Evolutionary conservation across 1,139 yeast genomes (phyloP).

Genomic region (Blastobotrys aristatus): DNA sequence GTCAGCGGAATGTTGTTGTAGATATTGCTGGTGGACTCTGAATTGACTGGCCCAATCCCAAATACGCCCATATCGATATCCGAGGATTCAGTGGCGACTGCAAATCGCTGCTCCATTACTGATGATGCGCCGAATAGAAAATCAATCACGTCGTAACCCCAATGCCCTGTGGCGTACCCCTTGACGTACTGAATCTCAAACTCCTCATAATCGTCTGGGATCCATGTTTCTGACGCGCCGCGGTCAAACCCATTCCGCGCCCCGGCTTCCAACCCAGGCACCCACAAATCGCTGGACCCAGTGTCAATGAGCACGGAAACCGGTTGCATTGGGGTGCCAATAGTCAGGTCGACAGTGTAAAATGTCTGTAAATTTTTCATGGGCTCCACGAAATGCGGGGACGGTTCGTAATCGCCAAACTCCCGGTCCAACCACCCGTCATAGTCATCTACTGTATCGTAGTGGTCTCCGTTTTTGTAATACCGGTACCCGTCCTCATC

Average conservation of each 20-base stretch:
- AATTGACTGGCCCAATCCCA: slow-evolving; percentile 25
- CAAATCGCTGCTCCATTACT: slow-evolving; percentile 22
- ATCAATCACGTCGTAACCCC: slow-evolving; percentile 25
- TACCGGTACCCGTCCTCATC: background rate
- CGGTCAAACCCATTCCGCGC: slow-evolving; percentile 21
- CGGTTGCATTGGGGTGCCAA: slow-evolving; percentile 27
- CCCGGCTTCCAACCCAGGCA: slow-evolving; percentile 30
- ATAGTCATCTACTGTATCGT: too few species aligned
- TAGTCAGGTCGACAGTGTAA: slow-evolving; percentile 32
- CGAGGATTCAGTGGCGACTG: slow-evolving; percentile 25
- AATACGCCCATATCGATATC: slow-evolving; percentile 27
- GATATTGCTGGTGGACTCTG: slow-evolving; percentile 24
- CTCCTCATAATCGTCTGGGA: slow-evolving; percentile 13
- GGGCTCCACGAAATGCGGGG: slow-evolving; percentile 21
- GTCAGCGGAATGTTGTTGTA: slow-evolving; percentile 57
- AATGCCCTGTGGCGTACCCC: slow-evolving; percentile 27
- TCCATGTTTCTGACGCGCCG: slow-evolving; percentile 21
- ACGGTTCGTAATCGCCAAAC: slow-evolving; percentile 2
- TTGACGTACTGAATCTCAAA: slow-evolving; percentile 26
- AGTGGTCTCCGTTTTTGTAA: background rate
- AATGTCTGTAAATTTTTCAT: slow-evolving; percentile 23
- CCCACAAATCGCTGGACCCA: too few species aligned
- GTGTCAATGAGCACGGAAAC: slow-evolving; percentile 37
- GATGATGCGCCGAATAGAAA: slow-evolving; percentile 17
- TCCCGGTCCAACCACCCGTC: background rate